Base-by-base conservation (phyloP, 768 basidiomycete genomes). In the Russula emetica region DNA sequence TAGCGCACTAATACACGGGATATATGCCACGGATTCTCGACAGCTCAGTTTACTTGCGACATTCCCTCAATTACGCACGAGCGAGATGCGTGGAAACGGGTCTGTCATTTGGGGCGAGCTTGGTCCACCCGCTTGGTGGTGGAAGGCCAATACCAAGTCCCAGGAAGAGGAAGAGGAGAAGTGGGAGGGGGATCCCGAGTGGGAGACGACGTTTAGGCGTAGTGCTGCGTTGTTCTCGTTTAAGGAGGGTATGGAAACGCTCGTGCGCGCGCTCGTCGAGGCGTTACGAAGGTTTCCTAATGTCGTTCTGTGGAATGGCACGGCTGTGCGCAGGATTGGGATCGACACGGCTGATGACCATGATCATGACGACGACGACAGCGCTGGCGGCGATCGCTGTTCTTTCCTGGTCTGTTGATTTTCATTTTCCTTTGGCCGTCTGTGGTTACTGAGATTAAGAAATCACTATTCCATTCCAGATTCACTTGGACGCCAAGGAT, bases 1-100 rank as follows among this genome's bases (percentile, higher is more conserved):
- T 71, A 92, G 81, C 38, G 88, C 95, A 0, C 77, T 97, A 62
- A 84, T 94, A 1, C 95, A 97, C 70, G 96, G 96, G 0, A 90
- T 98, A 60, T 98, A 98, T 72, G 94, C 93, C 1, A 84, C 92
- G 0, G 93, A 96, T 70, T 83, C 94, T 2, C 77, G 89, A 2
- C 70, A 77, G 45, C 75, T 98, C 20, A 92, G 90, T 63, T 78
- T 93, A 3, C 82, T 87, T 3, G 81, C 92, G 2, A 83, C 92
- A 1, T 92, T 97, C 70, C 88, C 91, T 0, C 76, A 78, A 2
- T 67, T 97, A 58, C 89, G 85, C 82, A 81, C 86, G 0, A 79
- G 85, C 0, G 92, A 88, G 71, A 80, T 85, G 56, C 73, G 78
- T 24, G 86, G 89, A 3, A 71, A 77, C 18, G 94, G 94, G 0